A percentile compares a stretch with the other conserved stretches of the same genome.
These are phyloP conservation scores for Sphagnum magellanicum DNA, from an alignment of 228 moss, liverwort and hornwort species.

Conservation along the genomic window DNA sequence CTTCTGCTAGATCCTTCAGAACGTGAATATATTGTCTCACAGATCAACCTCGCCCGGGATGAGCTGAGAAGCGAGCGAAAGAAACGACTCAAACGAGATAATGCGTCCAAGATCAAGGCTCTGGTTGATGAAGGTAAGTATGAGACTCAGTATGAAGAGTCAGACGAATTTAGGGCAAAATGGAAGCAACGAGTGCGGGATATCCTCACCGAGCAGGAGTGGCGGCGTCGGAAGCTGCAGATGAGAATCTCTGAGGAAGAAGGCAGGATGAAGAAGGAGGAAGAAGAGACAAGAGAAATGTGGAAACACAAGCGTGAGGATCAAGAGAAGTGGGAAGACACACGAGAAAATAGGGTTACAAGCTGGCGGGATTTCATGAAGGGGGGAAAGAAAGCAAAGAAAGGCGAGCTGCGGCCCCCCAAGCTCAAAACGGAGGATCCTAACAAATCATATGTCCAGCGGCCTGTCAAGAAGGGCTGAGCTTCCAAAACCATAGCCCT, in stretches of 20 bases:
- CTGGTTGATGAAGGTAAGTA: slow-evolving; percentile 98
- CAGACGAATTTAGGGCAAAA: slow-evolving; percentile 80
- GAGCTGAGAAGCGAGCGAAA: slow-evolving; percentile 82
- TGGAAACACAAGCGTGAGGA: slow-evolving; percentile 99
- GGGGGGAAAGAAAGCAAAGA: slow-evolving; percentile 94
- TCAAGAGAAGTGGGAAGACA: slow-evolving; percentile 99
- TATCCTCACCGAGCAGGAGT: slow-evolving; percentile 94
- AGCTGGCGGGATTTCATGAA: slow-evolving; percentile 99
- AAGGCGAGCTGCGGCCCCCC: slow-evolving; percentile 89
- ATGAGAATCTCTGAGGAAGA: slow-evolving; percentile 99
- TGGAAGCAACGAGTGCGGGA: slow-evolving; percentile 99
- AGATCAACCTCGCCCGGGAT: slow-evolving; percentile 82
- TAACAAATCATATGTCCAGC: slow-evolving; percentile 97
- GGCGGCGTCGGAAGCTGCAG: slow-evolving; percentile 91
- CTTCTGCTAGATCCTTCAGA: slow-evolving; percentile 78
- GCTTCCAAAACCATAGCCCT: too few species aligned
- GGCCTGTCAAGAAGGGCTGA: slow-evolving; percentile 98
- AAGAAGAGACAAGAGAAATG: slow-evolving; percentile 97
- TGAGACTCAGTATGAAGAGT: slow-evolving; percentile 79
- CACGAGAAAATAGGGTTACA: slow-evolving; percentile 92
- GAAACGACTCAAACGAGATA: slow-evolving; percentile 93
- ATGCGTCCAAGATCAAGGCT: slow-evolving; percentile 95
- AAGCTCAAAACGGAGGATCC: slow-evolving; percentile 99
- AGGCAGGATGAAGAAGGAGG: slow-evolving; percentile 97
- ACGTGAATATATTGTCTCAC: slow-evolving; percentile 86